A percentile compares a stretch with the other conserved stretches of the same genome.
phyloP scores from a whole-genome alignment of 2,329 filamentous ascomycete genomes.

The Hypoxylon sp. region DNA sequence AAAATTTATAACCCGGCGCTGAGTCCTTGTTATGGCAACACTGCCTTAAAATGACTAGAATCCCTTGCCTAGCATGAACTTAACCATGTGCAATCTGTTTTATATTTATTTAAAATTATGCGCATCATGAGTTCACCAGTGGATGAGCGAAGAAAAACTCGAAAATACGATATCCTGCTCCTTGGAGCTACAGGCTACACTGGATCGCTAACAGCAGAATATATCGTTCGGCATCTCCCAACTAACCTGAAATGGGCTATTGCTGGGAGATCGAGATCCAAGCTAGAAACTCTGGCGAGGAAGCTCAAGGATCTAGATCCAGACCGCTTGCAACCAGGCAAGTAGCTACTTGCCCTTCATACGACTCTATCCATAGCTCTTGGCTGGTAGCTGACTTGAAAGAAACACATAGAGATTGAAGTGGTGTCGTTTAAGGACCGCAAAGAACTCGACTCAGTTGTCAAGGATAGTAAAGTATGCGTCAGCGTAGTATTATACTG shows the following conservation, averaged over 20 bases:
- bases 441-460: conserved; percentile 27
- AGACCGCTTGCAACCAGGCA: conserved; percentile 42
- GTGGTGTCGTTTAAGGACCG: conserved; percentile 36
- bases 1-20: neutral
- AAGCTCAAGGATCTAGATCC: conserved; percentile 31
- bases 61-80: neutral
- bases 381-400: conserved; percentile 12
- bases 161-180: conserved; percentile 37
- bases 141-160: conserved; percentile 15
- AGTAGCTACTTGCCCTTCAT: neutral
- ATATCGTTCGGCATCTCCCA: conserved; percentile 28
- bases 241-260: conserved; percentile 38
- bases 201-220: conserved; percentile 33
- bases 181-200: conserved; percentile 43
- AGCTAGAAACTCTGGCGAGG: conserved; percentile 30
- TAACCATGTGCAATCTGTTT: neutral
- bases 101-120: neutral
- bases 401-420: conserved; percentile 31
- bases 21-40: neutral
- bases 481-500: conserved; percentile 47
- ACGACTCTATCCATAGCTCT: neutral
- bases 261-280: conserved; percentile 33
- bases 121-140: conserved; percentile 15
- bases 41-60: neutral
- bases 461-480: conserved; percentile 43